Evolutionary conservation across 2,329 filamentous ascomycete genomes (phyloP).

Genomic region (Colletotrichum tanaceti): DNA sequence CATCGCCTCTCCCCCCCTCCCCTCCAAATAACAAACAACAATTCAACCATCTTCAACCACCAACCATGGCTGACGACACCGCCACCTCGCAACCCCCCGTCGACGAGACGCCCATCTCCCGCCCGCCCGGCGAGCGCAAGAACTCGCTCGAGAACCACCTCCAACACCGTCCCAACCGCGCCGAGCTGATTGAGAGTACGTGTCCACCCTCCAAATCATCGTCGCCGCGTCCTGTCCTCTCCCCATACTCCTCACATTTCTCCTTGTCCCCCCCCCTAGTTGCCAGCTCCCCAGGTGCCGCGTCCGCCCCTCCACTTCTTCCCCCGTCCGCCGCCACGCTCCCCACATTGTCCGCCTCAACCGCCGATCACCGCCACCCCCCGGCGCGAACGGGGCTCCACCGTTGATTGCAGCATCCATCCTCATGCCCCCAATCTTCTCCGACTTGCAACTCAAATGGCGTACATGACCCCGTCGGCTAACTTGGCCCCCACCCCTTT

Average conservation of each 20-base stretch:
- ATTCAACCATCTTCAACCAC: conserved; percentile 29
- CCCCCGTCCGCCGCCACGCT: conserved; percentile 12
- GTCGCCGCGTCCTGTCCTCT: background rate
- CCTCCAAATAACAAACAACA: too few species aligned
- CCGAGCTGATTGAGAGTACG: conserved; percentile 83
- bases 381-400: background rate
- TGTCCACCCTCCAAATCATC: conserved; percentile 33
- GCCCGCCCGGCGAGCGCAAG: conserved; percentile 61
- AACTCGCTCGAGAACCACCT: conserved; percentile 81
- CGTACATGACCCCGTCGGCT: background rate
- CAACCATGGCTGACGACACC: conserved; percentile 50
- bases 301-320: conserved; percentile 12
- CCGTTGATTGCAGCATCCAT: conserved; percentile 1
- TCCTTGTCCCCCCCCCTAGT: conserved; percentile 18
- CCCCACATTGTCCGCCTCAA: conserved; percentile 34
- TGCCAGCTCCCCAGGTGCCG: background rate
- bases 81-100: conserved; percentile 47
- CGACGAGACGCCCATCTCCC: conserved; percentile 70
- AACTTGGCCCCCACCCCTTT: conserved; percentile 23
- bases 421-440: conserved; percentile 3
- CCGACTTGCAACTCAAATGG: background rate
- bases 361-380: conserved; percentile 30
- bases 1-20: conserved; percentile 27
- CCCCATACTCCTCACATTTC: background rate
- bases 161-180: conserved; percentile 77